Percentiles rank a stretch among this genome's conserved stretches.
phyloP scores from a whole-genome alignment of 208 protist species.

The Willaertia magna region DNA sequence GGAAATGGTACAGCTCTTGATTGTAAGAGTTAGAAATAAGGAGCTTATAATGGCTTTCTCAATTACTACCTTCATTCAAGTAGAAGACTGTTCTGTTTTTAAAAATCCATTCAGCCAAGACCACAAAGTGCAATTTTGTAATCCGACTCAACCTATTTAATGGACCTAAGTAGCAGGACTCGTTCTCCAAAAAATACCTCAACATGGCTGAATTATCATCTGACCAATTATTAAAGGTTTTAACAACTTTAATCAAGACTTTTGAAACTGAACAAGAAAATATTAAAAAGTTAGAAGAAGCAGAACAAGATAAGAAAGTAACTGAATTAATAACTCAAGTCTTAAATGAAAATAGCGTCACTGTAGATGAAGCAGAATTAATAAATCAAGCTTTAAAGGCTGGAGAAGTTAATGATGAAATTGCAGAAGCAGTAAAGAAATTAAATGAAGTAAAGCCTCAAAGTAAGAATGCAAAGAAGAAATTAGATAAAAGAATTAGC shows the following conservation, averaged over 20 bases:
- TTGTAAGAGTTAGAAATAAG: too few species aligned
- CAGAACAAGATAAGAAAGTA: background rate
- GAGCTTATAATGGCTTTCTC: too few species aligned
- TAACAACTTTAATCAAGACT: too few species aligned
- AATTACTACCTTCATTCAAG: too few species aligned
- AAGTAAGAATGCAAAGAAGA: constrained; percentile 12
- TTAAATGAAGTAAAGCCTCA: background rate
- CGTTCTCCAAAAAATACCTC: background rate
- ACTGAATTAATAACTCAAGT: background rate
- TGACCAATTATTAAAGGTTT: background rate
- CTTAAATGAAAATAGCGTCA: background rate
- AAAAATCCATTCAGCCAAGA: too few species aligned
- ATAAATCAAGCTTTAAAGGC: background rate
- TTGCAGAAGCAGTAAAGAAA: background rate
- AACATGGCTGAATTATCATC: background rate
- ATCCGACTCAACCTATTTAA: too few species aligned
- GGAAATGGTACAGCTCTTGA: too few species aligned
- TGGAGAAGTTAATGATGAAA: background rate
- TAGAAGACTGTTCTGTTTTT: too few species aligned
- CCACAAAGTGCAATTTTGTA: too few species aligned
- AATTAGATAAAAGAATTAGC: background rate
- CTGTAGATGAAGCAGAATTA: background rate
- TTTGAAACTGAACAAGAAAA: background rate
- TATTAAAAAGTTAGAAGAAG: background rate
- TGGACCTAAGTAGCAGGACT: too few species aligned